Percentiles rank a stretch among this genome's conserved stretches.
These are phyloP conservation scores for Zoysia matrella DNA, from an alignment of 202 grass and related monocot species.

Conservation along the genomic window DNA sequence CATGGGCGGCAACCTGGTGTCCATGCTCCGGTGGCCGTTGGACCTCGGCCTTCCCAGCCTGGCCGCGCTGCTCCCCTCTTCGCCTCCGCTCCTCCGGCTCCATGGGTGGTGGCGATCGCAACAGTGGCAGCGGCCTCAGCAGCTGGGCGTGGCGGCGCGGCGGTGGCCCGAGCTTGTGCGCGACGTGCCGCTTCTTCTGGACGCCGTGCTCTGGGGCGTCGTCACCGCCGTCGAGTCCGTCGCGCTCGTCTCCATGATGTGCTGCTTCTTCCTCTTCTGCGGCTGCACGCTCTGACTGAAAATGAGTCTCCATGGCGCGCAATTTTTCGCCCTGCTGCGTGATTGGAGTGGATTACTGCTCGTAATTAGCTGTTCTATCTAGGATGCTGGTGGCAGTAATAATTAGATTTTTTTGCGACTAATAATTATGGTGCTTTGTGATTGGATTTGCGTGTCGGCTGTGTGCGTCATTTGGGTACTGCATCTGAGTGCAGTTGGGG, in stretches of 20 bases:
- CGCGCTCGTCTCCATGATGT: conserved; percentile 78
- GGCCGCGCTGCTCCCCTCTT: conserved; percentile 47
- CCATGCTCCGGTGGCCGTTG: conserved; percentile 67
- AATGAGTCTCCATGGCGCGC: no score
- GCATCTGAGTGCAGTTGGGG: neutral
- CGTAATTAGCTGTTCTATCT: neutral
- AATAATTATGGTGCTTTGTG: conserved; percentile 21
- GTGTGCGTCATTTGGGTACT: conserved; percentile 7
- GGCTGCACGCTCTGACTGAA: conserved; percentile 66
- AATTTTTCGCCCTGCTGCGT: conserved; percentile 10
- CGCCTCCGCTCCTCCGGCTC: conserved; percentile 33
- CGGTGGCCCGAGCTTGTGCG: conserved; percentile 69
- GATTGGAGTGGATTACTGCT: neutral
- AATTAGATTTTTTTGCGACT: neutral
- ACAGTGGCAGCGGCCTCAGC: conserved; percentile 42
- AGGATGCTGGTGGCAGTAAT: neutral
- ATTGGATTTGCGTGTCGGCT: conserved; percentile 28
- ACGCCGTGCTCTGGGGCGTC: conserved; percentile 74
- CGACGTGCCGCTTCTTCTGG: conserved; percentile 63
- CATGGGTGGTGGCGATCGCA: conserved; percentile 30
- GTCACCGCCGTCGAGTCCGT: conserved; percentile 82
- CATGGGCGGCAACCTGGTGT: conserved; percentile 60
- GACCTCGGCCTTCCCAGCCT: conserved; percentile 60
- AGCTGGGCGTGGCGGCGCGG: conserved; percentile 39
- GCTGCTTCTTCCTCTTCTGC: conserved; percentile 92